A percentile compares a stretch with the other conserved stretches of the same genome.
Conservation (phyloP, 2,329 filamentous ascomycete species). For the Colletotrichum ledebouriae region DNA sequence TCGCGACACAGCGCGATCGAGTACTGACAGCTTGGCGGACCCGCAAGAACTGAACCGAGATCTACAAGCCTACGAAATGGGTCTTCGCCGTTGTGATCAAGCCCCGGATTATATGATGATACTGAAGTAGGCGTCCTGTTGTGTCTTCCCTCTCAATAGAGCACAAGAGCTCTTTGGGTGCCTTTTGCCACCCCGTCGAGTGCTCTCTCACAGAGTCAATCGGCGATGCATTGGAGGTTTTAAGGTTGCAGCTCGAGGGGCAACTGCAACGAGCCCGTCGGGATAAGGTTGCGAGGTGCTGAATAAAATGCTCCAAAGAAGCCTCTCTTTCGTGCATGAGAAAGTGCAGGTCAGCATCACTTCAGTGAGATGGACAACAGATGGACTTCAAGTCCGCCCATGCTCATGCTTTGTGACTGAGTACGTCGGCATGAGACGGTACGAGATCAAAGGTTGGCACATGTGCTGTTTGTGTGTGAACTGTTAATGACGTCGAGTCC, state of each 20-base stretch:
- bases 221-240: too few relatives aligned
- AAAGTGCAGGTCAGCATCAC: too few relatives aligned
- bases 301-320: too few relatives aligned
- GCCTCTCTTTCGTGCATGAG: too few relatives aligned
- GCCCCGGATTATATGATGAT: not conserved
- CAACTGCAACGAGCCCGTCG: too few relatives aligned
- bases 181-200: too few relatives aligned
- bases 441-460: not conserved
- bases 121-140: too few relatives aligned
- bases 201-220: not conserved
- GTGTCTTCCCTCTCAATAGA: too few relatives aligned
- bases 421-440: not conserved
- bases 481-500: too few relatives aligned
- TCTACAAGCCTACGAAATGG: conserved; percentile 24
- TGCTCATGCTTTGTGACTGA: not conserved
- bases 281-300: too few relatives aligned
- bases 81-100: conserved; percentile 12
- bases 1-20: conserved; percentile 18
- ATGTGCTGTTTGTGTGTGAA: too few relatives aligned
- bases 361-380: conserved; percentile 5
- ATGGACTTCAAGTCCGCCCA: conserved; percentile 1
- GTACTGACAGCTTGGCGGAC: conserved; percentile 40
- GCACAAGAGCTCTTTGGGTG: not conserved
- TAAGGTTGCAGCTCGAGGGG: too few relatives aligned
- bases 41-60: conserved; percentile 11